Percentiles rank a stretch among this genome's conserved stretches.
phyloP scores from a whole-genome alignment of 805 yeast genomes.

The Saccharomycopsis schoenii region DNA sequence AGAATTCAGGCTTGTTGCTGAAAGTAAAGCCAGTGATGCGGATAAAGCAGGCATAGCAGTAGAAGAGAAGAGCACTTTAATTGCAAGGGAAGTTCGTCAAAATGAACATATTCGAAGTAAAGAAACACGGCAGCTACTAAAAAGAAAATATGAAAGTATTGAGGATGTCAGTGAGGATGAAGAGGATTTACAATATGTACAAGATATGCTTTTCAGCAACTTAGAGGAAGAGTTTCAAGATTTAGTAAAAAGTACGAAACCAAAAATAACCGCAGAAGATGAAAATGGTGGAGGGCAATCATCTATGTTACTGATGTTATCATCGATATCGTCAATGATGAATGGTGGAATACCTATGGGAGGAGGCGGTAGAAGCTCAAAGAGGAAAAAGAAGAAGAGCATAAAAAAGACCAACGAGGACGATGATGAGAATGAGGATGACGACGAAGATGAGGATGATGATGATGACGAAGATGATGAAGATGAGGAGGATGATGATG shows the following conservation, averaged over 20 bases:
- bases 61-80: background rate
- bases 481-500: background rate
- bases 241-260: slow-evolving; percentile 2
- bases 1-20: background rate
- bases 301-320: slow-evolving; percentile 1
- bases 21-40: background rate
- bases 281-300: slow-evolving; percentile 10
- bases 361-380: background rate
- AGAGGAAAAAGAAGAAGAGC: slow-evolving; percentile 5
- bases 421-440: background rate
- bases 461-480: background rate
- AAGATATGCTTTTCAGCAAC: slow-evolving; percentile 4
- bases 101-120: background rate
- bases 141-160: slow-evolving; percentile 1
- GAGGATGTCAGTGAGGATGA: slow-evolving; percentile 17
- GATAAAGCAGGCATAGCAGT: background rate
- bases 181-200: slow-evolving; percentile 10
- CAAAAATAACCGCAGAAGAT: slow-evolving; percentile 11
- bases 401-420: background rate
- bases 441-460: background rate
- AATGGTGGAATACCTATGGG: background rate
- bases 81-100: background rate
- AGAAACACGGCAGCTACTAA: background rate
- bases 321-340: background rate
- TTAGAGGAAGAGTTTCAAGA: slow-evolving; percentile 5